phyloP scores from a whole-genome alignment of 345 rosid species.

The Erysimum cheiranthoides region DNA sequence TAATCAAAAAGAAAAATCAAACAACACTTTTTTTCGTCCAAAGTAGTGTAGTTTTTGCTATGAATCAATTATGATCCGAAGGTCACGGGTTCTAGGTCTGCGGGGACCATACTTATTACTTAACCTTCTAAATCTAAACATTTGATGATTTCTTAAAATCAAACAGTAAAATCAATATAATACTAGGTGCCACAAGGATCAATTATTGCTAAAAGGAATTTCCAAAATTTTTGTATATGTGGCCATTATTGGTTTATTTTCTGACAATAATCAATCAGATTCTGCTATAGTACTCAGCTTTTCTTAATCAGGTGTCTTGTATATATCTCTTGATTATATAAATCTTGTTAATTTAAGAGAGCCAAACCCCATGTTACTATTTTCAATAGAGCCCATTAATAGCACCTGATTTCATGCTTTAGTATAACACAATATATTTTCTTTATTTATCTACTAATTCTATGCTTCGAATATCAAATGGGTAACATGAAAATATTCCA shows the following conservation, averaged over 20 bases:
- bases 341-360: constrained; percentile 5
- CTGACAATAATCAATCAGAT: constrained; percentile 33
- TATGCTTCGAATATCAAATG: constrained; percentile 13
- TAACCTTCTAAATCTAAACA: too few relatives aligned
- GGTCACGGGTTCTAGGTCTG: background rate
- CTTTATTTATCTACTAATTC: constrained; percentile 4
- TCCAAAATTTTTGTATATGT: background rate
- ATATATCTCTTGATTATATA: constrained; percentile 5
- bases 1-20: background rate
- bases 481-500: constrained; percentile 26
- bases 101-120: too few relatives aligned
- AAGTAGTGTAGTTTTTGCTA: too few relatives aligned
- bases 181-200: background rate
- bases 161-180: background rate
- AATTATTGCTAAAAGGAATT: constrained; percentile 25
- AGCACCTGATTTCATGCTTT: constrained; percentile 28
- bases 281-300: constrained; percentile 24
- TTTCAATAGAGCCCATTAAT: constrained; percentile 11
- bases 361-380: constrained; percentile 32
- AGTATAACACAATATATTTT: constrained; percentile 13
- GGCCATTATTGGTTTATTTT: background rate
- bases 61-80: background rate
- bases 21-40: background rate
- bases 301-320: background rate
- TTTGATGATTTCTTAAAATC: background rate